Evolutionary conservation across 257 asterid genomes (phyloP), one percentile per base, ranked within the genome.

Genomic region (Gynochthodes officinalis): DNA sequence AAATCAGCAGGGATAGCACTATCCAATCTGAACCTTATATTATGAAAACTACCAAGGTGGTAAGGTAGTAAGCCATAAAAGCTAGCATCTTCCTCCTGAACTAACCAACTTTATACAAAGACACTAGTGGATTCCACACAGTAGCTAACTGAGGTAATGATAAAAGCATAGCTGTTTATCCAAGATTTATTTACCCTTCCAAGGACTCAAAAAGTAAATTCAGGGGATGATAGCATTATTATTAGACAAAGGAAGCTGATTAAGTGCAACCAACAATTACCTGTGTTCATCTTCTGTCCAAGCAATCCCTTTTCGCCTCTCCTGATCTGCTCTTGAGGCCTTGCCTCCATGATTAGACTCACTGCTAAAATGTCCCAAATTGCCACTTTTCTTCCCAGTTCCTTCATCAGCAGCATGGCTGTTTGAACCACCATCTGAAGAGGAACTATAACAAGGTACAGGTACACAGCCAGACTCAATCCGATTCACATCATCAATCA

Each of bases 201-300:
- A 30, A n/a, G 21, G 19, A 62, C 8, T 30, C 32, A 25, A 13
- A 48, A 49, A 13, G 4, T 27, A 28, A 64, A 21, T 9, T 61
- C n/a, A n/a, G n/a, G n/a, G n/a, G n/a, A n/a, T n/a, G 50, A 19
- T 37, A 28, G 28, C 7, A 0, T 23, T 27, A 11, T 1, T 28
- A 39, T 6, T 1, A 8, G 9, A 46, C 10, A 68, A 68, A 19
- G 35, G 16, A 68, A 59, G 14, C 21, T 48, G 48, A 60, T 61
- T 21, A 16, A 76, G 33, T 32, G 19, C 61, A 71, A 15, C 43
- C 42, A 67, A 65, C 28, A 64, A 48, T 79, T 64, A 94, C 99
- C 96, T 86, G 82, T 95, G 99, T 73, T 95, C 99, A 50, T 95
- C 99, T 81, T 95, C 99, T 10, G 98, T 92, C 98, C 98, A 92